These are phyloP conservation scores for Theobroma grandiflorum DNA, from an alignment of 441 rosid genomes.

Conservation along the genomic window DNA sequence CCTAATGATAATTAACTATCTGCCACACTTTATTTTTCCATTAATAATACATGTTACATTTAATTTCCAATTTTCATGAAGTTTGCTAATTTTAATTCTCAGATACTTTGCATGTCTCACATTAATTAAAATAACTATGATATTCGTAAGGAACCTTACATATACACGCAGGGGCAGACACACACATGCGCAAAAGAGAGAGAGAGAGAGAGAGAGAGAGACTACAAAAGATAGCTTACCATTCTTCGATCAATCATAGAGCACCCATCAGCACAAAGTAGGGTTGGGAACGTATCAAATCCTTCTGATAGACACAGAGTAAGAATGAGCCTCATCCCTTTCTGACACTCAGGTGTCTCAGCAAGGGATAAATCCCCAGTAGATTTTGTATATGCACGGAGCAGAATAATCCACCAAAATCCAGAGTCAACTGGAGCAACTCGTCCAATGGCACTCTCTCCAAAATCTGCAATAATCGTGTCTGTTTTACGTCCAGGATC, in stretches of 20 bases:
- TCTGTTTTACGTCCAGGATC: slow-evolving; percentile 77
- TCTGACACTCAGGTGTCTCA: slow-evolving; percentile 88
- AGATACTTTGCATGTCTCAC: neutral
- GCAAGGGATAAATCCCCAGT: slow-evolving; percentile 87
- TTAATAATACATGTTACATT: neutral
- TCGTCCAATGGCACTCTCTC: slow-evolving; percentile 98
- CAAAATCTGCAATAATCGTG: slow-evolving; percentile 84
- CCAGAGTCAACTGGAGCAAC: slow-evolving; percentile 99
- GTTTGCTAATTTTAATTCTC: slow-evolving; percentile 1
- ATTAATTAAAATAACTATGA: neutral
- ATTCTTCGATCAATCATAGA: slow-evolving; percentile 96
- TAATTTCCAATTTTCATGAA: neutral
- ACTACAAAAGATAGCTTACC: slow-evolving; percentile 49
- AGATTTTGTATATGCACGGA: slow-evolving; percentile 95
- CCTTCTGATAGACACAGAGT: slow-evolving; percentile 89
- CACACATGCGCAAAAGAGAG: neutral
- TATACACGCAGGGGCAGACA: neutral
- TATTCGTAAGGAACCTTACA: neutral
- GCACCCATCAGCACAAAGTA: slow-evolving; percentile 95
- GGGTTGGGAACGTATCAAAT: slow-evolving; percentile 91
- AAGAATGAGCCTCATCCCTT: slow-evolving; percentile 84
- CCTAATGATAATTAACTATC: neutral
- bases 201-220: neutral
- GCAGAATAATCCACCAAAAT: slow-evolving; percentile 98
- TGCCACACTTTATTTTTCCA: neutral